Evolutionary conservation across 495 filamentous ascomycete species (phyloP).

Genomic region (Aspergillus carlsbadensis): DNA sequence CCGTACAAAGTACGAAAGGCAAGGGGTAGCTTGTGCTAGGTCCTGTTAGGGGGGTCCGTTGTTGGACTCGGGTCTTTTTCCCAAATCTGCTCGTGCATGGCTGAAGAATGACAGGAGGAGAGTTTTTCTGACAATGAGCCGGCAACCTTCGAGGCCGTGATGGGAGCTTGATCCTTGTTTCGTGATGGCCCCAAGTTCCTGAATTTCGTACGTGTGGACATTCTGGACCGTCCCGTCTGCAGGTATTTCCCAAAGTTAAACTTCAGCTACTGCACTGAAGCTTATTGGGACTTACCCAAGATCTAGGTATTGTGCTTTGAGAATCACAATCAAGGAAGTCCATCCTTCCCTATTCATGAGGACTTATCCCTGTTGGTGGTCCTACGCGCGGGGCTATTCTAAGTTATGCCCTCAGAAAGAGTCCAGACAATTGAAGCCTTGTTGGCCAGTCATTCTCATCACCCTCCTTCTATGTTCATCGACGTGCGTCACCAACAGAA

Average conservation of each 20-base stretch:
- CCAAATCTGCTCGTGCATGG: not conserved
- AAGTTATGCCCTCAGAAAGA: no score
- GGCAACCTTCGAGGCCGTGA: not conserved
- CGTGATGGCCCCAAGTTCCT: not conserved
- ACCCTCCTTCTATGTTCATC: no score
- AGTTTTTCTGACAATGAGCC: not conserved
- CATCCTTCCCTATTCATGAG: no score
- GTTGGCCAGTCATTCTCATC: no score
- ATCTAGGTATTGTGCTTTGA: no score
- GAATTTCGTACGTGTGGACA: not conserved
- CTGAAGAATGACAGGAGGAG: not conserved
- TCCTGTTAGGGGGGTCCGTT: not conserved
- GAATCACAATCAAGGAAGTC: no score
- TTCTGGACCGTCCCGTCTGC: slow-evolving; percentile 1
- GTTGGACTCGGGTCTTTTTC: slow-evolving; percentile 1
- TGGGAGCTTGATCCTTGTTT: not conserved
- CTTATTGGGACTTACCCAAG: not conserved
- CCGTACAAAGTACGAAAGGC: slow-evolving; percentile 7
- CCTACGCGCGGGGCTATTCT: no score
- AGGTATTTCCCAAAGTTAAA: not conserved
- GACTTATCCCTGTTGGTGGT: no score
- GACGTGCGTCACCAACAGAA: no score
- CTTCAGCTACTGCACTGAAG: not conserved
- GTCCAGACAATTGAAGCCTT: no score
- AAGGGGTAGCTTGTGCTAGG: not conserved